These are phyloP conservation scores for Brassica juncea DNA, from an alignment of 345 rosid genomes.

Conservation along the genomic window DNA sequence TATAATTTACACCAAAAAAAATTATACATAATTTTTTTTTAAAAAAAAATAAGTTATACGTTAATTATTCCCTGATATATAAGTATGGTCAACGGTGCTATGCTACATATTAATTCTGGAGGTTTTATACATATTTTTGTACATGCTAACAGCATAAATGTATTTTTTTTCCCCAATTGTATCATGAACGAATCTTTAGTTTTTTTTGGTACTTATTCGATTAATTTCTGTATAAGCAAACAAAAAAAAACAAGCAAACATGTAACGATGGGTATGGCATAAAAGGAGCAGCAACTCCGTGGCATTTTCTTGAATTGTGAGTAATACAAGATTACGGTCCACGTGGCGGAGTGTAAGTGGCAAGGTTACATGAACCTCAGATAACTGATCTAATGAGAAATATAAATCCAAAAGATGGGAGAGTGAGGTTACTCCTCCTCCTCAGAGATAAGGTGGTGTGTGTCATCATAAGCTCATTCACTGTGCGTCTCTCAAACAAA, in stretches of 20 bases:
- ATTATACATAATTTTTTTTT: not conserved
- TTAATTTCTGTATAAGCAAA: conserved; percentile 16
- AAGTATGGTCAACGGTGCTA: conserved; percentile 7
- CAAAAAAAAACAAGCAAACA: conserved; percentile 12
- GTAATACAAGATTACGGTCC: conserved; percentile 54
- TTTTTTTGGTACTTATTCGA: not conserved
- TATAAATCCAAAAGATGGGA: conserved; percentile 49
- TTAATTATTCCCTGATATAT: not conserved
- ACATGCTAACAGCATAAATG: not conserved
- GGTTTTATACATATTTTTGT: not conserved
- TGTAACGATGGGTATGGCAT: conserved; percentile 13
- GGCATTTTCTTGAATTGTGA: conserved; percentile 20
- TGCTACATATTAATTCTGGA: not conserved
- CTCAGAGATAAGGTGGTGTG: conserved; percentile 39
- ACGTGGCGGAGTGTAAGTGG: conserved; percentile 56
- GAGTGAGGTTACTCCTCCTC: conserved; percentile 24
- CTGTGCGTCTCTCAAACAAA: conserved; percentile 33
- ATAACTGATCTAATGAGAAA: conserved; percentile 57
- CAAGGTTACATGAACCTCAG: conserved; percentile 65
- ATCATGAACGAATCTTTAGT: conserved; percentile 4
- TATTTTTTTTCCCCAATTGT: not conserved
- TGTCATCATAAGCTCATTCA: conserved; percentile 33
- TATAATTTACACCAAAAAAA: too few relatives aligned
- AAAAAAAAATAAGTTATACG: not conserved
- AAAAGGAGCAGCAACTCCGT: conserved; percentile 14